Base-by-base conservation (phyloP, 495 filamentous ascomycete genomes). In the Podospora appendiculata region DNA sequence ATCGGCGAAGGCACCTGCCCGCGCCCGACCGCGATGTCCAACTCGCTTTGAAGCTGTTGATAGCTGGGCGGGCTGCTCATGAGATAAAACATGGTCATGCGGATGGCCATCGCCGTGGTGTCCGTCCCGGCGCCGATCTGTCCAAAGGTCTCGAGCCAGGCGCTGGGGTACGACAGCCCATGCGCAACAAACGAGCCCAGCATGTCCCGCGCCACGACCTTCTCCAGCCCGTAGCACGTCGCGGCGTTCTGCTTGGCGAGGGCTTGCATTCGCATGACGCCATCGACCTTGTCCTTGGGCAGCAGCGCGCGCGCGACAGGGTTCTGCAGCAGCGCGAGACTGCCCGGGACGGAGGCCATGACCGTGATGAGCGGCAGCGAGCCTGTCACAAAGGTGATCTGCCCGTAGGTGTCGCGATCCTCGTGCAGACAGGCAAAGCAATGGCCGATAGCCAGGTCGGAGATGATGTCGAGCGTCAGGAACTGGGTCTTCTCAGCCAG, bases 101-200 rank as follows among this genome's bases (percentile, higher is more conserved):
- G 72, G 53, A 86, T 76, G 8, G 77, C 72, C 8, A 80, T 82
- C 1, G 79, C 77, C 0, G 81, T 84, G 6, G 84, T 85, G 54
- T 88, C 84, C 0, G 81, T 77, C 6, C 82, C 83, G 0, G 84
- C 84, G 2, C 81, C 64, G 32, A 70, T 71, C 61, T 74, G 70
- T 12, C 72, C 59, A 7, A 74, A 53, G 25, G 64, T 67, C 53
- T 77, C 48, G 68, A 65, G 16, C 52, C 64, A 59, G 42, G 54
- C 63, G 43, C 67, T 58, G 54, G 42, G 52, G 16, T 53, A 54
- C 4, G 56, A 45, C 41, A 70, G 41, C 0, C 62, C 66, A 12
- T 64, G 53, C 8, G 57, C 58, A 3, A 69, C 61, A 58, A 67
- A 72, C 18, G 56, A 51, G 13, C 60, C 63, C 32, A 78, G 52